phyloP scores from a whole-genome alignment of 257 asterid species.

The Nemophila menziesii region DNA sequence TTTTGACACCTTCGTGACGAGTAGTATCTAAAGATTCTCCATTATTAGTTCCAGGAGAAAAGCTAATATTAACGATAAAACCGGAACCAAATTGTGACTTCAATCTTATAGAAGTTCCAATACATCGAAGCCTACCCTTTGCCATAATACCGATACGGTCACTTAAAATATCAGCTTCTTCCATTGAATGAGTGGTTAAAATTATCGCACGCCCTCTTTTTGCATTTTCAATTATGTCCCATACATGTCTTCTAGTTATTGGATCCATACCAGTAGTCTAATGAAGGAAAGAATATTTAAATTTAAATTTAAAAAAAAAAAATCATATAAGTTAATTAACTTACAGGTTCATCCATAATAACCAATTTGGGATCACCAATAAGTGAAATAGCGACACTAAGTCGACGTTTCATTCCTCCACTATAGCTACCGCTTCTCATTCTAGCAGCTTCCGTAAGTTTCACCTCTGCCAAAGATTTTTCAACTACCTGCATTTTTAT shows the following conservation, averaged over 20 bases:
- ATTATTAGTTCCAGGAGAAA: constrained; percentile 38
- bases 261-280: constrained; percentile 99
- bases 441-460: constrained; percentile 63
- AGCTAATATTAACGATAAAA: constrained; percentile 73
- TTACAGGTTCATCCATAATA: constrained; percentile 81
- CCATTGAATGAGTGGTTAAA: constrained; percentile 93
- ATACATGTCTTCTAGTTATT: constrained; percentile 74
- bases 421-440: constrained; percentile 77
- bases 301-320: neutral
- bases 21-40: constrained; percentile 26
- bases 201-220: constrained; percentile 85
- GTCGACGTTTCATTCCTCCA: constrained; percentile 97
- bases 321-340: constrained; percentile 13
- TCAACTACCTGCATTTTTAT: constrained; percentile 36
- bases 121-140: constrained; percentile 92
- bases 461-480: constrained; percentile 63
- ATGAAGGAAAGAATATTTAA: constrained; percentile 5
- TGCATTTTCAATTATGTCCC: constrained; percentile 89
- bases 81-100: constrained; percentile 89
- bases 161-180: constrained; percentile 88
- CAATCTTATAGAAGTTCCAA: constrained; percentile 91
- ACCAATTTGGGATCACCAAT: constrained; percentile 86
- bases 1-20: constrained; percentile 52
- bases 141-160: constrained; percentile 93
- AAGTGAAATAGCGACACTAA: constrained; percentile 83